Evolutionary conservation across 2,329 filamentous ascomycete genomes (phyloP).

Genomic region (Trichoderma polysporum): DNA sequence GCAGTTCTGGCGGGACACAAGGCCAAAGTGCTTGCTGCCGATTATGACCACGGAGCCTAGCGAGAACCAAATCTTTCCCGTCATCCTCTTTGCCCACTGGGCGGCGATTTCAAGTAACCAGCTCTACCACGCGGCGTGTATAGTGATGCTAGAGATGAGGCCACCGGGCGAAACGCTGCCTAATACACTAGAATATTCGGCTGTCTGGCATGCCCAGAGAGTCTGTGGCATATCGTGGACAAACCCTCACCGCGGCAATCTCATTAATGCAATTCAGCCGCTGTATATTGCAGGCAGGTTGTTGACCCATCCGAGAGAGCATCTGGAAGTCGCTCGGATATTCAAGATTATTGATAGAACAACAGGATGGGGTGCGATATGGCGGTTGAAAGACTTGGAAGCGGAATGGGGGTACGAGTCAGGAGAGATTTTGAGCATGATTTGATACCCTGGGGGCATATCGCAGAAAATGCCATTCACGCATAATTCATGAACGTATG

Average conservation of each 20-base stretch:
- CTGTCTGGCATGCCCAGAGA: conserved; percentile 30
- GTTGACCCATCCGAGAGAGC: conserved; percentile 44
- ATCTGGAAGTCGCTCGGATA: conserved; percentile 36
- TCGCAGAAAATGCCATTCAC: background rate
- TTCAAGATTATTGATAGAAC: conserved; percentile 46
- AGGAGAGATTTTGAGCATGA: conserved; percentile 23
- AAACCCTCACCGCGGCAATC: conserved; percentile 38
- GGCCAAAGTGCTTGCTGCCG: conserved; percentile 41
- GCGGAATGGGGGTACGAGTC: conserved; percentile 35
- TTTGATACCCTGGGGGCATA: background rate
- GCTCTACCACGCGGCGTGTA: conserved; percentile 51
- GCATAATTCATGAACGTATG: background rate
- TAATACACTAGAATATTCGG: conserved; percentile 9
- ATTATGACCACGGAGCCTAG: conserved; percentile 29
- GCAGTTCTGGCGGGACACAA: conserved; percentile 45
- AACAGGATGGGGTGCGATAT: conserved; percentile 50
- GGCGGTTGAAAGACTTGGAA: conserved; percentile 50
- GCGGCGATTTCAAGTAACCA: conserved; percentile 54
- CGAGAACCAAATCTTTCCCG: conserved; percentile 41
- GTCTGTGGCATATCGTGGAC: conserved; percentile 53
- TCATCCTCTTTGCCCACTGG: conserved; percentile 49
- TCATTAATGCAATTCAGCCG: conserved; percentile 54
- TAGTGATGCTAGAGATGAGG: conserved; percentile 39
- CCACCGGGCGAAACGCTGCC: conserved; percentile 32
- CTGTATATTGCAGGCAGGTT: conserved; percentile 51